Base-by-base conservation (phyloP, 345 rosid species). In the Salix dunnii region DNA sequence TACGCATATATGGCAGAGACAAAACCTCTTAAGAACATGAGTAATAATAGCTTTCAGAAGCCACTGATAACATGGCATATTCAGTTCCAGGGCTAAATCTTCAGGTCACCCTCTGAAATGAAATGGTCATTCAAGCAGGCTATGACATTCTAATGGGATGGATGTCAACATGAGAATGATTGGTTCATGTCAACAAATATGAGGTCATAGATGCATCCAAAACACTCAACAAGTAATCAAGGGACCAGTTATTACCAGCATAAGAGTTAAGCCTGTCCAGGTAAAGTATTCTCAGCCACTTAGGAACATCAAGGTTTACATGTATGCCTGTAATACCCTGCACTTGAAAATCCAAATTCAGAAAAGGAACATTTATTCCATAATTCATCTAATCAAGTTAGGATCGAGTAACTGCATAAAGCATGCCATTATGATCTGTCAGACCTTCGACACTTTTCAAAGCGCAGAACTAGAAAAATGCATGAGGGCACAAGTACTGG, bases 261-360 rank as follows among this genome's bases (percentile, higher is more conserved):
- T 80, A 87, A 68, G 85, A 82, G 83, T 88, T 91, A 83, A 89
- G 85, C 83, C 79, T 84, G 87, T 93, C 97, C 87, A 96, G 75
- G 79, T 85, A 87, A 83, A 92, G 87, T 48, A 93, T 70, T 62
- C 68, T 90, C 87, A 87, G 82, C 92, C 91, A 90, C 86, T 88
- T 96, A 71, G 93, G 95, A 74, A 88, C 75, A 86, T 92, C 91
- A 80, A 96, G 90, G 88, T 89, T 85, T 76, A 93, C 74, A 61
- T 78, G 91, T 72, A 93, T 80, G 71, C 97, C 95, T 7, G 90
- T 85, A 78, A 90, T 74, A 86, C 86, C 87, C 99, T 96, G 97
- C 92, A 90, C 48, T 72, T 78, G 43, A 87, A 87, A 67, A 46
- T 53, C 74, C 73, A 74, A 82, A 72, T 74, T 82, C 74, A 84